Evolutionary conservation across 2,329 filamentous ascomycete species (phyloP).

Genomic region (Trichothecium sympodiale): DNA sequence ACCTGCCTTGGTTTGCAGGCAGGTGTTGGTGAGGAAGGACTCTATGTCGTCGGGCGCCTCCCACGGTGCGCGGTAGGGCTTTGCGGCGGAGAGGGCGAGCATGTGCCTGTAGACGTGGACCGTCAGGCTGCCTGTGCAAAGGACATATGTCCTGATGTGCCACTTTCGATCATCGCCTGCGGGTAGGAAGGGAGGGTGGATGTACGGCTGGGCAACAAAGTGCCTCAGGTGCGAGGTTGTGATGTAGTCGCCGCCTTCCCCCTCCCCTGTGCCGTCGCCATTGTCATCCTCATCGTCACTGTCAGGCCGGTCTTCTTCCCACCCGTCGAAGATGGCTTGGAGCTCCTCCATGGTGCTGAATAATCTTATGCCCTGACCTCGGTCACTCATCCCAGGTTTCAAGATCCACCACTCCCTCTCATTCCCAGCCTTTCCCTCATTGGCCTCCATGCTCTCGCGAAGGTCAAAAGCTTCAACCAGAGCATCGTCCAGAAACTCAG

Average conservation of each 20-base stretch:
- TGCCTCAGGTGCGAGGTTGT: constrained; percentile 86
- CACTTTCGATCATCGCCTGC: constrained; percentile 68
- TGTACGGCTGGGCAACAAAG: constrained; percentile 92
- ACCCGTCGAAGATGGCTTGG: constrained; percentile 80
- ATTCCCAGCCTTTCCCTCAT: constrained; percentile 24
- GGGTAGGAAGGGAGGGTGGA: constrained; percentile 69
- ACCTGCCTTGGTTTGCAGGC: constrained; percentile 57
- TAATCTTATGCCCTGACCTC: constrained; percentile 82
- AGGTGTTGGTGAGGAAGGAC: constrained; percentile 88
- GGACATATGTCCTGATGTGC: constrained; percentile 85
- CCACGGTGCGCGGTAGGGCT: constrained; percentile 58
- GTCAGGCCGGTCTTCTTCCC: constrained; percentile 62
- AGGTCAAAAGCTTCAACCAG: constrained; percentile 84
- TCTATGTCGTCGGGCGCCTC: constrained; percentile 42
- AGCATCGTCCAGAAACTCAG: constrained; percentile 91
- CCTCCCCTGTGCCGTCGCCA: constrained; percentile 21
- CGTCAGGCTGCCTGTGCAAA: constrained; percentile 65
- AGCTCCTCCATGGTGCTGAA: constrained; percentile 80
- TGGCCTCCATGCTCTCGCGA: constrained; percentile 62
- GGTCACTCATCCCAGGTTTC: constrained; percentile 95
- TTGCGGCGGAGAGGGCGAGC: constrained; percentile 77
- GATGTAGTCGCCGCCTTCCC: constrained; percentile 41
- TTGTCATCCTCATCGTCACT: constrained; percentile 48
- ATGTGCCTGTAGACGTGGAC: constrained; percentile 84
- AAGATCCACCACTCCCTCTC: constrained; percentile 89